Percentiles rank a stretch among this genome's conserved stretches.
Conservation (phyloP, 1,284 basidiomycete genomes). For the Sanguinoderma infundibulare region DNA sequence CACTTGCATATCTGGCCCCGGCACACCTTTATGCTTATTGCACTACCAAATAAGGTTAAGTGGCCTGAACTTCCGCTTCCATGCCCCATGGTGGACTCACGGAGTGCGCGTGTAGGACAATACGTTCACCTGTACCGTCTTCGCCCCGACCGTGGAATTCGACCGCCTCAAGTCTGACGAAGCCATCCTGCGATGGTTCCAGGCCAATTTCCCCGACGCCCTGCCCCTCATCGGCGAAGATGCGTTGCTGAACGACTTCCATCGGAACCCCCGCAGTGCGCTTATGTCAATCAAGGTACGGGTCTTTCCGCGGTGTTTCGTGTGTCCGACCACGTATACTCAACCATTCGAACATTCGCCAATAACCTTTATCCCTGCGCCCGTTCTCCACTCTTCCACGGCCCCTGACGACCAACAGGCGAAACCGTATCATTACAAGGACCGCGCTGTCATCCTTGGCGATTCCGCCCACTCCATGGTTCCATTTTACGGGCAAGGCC, state of each 20-base stretch:
- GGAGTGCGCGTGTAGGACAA: constrained; percentile 60
- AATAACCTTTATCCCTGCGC: constrained; percentile 10
- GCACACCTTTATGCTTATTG: constrained; percentile 98
- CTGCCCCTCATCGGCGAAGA: constrained; percentile 83
- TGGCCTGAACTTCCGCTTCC: constrained; percentile 26
- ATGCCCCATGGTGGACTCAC: constrained; percentile 31
- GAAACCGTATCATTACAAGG: constrained; percentile 89
- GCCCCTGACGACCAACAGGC: constrained; percentile 49
- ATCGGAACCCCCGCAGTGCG: constrained; percentile 84
- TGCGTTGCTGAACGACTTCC: constrained; percentile 76
- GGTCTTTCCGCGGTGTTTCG: constrained; percentile 29
- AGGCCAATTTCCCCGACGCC: constrained; percentile 86
- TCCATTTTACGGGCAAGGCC: constrained; percentile 97
- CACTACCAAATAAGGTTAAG: constrained; percentile 90
- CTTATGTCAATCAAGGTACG: constrained; percentile 90
- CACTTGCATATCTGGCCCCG: constrained; percentile 99
- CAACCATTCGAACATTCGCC: not conserved
- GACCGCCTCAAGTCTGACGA: constrained; percentile 66
- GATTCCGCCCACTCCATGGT: constrained; percentile 98
- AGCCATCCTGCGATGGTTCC: constrained; percentile 79
- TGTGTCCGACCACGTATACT: constrained; percentile 2
- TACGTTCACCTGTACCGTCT: constrained; percentile 91
- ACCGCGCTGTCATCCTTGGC: constrained; percentile 88
- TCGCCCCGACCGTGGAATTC: constrained; percentile 85
- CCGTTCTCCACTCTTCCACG: constrained; percentile 5